These are phyloP conservation scores for Iberis amara DNA, from an alignment of 441 rosid genomes.

Conservation along the genomic window DNA sequence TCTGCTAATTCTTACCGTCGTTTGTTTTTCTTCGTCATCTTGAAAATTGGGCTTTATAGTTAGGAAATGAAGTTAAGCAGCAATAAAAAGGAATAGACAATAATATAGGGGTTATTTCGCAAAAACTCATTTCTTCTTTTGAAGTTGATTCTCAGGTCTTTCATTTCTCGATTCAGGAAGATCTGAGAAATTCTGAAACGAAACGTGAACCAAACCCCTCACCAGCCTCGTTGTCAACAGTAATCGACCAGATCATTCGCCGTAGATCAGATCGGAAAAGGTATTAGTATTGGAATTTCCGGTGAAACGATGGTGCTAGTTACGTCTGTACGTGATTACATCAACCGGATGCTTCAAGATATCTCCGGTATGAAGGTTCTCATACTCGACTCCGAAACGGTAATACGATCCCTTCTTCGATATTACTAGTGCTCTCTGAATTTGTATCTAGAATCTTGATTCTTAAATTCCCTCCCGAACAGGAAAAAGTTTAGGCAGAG, in stretches of 20 bases:
- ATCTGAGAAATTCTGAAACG: conserved; percentile 12
- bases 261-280: conserved; percentile 28
- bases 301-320: conserved; percentile 61
- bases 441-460: not conserved
- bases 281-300: not conserved
- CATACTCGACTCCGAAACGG: conserved; percentile 94
- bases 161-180: conserved; percentile 15
- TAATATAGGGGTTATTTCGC: not conserved
- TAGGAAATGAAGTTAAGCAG: too few species aligned
- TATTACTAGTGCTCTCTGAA: not conserved
- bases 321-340: conserved; percentile 73
- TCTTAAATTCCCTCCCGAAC: not conserved
- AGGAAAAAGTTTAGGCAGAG: not conserved
- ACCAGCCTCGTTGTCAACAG: not conserved
- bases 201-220: conserved; percentile 1
- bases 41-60: too few species aligned
- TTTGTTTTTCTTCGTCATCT: too few species aligned
- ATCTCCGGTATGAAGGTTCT: conserved; percentile 99
- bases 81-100: not conserved
- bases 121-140: conserved; percentile 10
- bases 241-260: conserved; percentile 10
- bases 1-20: too few species aligned
- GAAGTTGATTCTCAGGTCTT: not conserved
- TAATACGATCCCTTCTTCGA: conserved; percentile 15
- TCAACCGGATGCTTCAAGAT: conserved; percentile 88